Evolutionary conservation across 2,329 filamentous ascomycete species (phyloP), one percentile per base, ranked within the genome.

Genomic region (Thelonectria rubi): DNA sequence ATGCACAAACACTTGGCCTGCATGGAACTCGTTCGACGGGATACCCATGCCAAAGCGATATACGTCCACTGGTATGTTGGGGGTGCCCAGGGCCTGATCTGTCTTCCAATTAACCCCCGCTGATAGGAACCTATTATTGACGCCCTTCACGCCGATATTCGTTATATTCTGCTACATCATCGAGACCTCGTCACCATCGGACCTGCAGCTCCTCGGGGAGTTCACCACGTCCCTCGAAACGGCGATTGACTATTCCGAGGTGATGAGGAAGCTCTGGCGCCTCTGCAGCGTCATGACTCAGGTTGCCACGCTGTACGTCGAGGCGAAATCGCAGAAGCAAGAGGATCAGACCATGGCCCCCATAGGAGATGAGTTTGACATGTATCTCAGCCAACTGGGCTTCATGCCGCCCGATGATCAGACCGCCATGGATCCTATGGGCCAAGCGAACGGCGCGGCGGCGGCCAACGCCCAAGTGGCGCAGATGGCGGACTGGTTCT

Each of bases 401-500:
- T 81, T 90, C 60, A 85, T 87, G 64, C 83, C 84, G 54, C 68
- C 65, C 5, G 77, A 75, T 24, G 75, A 78, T 51, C 70, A 74
- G 9, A 51, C 67, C 18, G 70, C 74, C 58, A 66, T 68, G 39
- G 52, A 60, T 17, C 40, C 62, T n/a, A 21, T 53, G 3, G 49
- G 47, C 12, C 60, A 73, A 26, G 62, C 68, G 14, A 69, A 63
- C 34, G 67, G 60, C 15, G 58, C 67, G 7, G 62, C 64, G 5
- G 55, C 63, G 3, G 72, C 74, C n/a, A 74, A 57, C 56, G 66
- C 72, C 8, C 76, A 76, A 60, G 70, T 73, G n/a, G 68, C 81
- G 32, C 82, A 87, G 47, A 74, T 90, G 61, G 84, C 85, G 2
- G 87, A 88, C 63, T 90, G 88, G 88, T 90, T 89, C 66, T 86